These are phyloP conservation scores for Margaritispora aquatica DNA, from an alignment of 495 filamentous ascomycete genomes.

Conservation along the genomic window DNA sequence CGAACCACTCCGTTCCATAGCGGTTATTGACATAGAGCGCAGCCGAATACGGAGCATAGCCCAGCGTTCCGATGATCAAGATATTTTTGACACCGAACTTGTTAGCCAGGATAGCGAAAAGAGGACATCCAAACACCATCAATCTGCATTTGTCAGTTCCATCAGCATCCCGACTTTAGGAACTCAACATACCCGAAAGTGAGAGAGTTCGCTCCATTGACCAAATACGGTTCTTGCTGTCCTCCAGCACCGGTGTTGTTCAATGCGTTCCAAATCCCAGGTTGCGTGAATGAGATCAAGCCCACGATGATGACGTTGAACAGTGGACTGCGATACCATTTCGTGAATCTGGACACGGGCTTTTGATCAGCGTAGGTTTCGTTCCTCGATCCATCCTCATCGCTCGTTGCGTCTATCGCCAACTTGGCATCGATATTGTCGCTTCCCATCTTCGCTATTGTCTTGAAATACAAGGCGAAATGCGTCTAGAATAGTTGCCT, in stretches of 20 bases:
- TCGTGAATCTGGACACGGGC: slow-evolving; percentile 27
- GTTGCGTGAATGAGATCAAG: slow-evolving; percentile 48
- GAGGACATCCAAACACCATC: slow-evolving; percentile 49
- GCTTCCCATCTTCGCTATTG: no score
- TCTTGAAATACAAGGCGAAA: no score
- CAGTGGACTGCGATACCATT: slow-evolving; percentile 46
- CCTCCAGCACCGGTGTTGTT: slow-evolving; percentile 53
- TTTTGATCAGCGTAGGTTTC: slow-evolving; percentile 10
- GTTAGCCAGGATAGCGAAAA: slow-evolving; percentile 44
- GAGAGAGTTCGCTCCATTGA: slow-evolving; percentile 53
- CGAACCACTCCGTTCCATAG: slow-evolving; percentile 50
- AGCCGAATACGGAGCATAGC: slow-evolving; percentile 51
- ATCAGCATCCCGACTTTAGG: no score
- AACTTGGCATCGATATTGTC: no score
- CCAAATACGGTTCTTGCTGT: slow-evolving; percentile 46
- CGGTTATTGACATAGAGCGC: slow-evolving; percentile 53
- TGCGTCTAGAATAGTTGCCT: no score
- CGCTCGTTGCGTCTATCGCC: slow-evolving; percentile 1
- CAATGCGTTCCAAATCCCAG: slow-evolving; percentile 54
- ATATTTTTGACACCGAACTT: slow-evolving; percentile 46
- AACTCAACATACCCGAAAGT: slow-evolving; percentile 39
- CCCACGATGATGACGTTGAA: slow-evolving; percentile 52
- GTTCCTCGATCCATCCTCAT: neutral
- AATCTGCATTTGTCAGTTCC: slow-evolving; percentile 27
- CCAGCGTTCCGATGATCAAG: slow-evolving; percentile 47